Evolutionary conservation across 768 basidiomycete species (phyloP), one percentile per base, ranked within the genome.

Genomic region (Galerina marginata): DNA sequence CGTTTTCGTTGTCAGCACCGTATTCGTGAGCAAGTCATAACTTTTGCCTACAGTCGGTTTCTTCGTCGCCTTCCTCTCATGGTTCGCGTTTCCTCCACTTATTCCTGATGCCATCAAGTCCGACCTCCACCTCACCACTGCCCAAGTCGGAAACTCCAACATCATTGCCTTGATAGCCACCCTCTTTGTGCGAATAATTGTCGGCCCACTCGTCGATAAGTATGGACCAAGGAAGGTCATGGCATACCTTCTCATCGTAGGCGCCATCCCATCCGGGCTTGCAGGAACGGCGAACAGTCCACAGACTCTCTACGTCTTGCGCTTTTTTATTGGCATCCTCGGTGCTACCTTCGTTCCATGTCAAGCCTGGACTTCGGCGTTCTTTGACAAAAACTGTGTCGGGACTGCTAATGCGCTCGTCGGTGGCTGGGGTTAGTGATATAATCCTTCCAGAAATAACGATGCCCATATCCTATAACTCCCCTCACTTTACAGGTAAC

Each of bases 11-110:
- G 16, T 44, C 36, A 47, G 12, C 16, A 23, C 15, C 4, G 15
- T 9, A 54, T 14, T 37, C 23, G 20, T 39, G 44, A 23, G n/a
- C 26, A 43, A 46, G 15, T 23, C 12, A 45, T 56, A 16, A 46
- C 56, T 43, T 26, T 20, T 40, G n/a, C 54, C 49, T 26, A 9
- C 33, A 71, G 72, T 81, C n/a, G 79, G 76, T 9, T 85, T 85
- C 67, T 81, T 83, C 63, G 76, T 80, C n/a, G 82, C 83, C 0
- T 83, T 83, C 39, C 62, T 77, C 2, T 72, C 76, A 38, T 76
- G 85, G 86, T 86, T 87, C 58, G 85, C 86, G 1, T 87, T 88
- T 65, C 77, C 85, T n/a, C 86, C 86, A 0, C 79, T 87, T 14
- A 79, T 85, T 38, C 83, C 85, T 0, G 81, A 83, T 9, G 83